Conservation (phyloP, 176 grass and related monocot genomes). For the Phyllostachys edulis region DNA sequence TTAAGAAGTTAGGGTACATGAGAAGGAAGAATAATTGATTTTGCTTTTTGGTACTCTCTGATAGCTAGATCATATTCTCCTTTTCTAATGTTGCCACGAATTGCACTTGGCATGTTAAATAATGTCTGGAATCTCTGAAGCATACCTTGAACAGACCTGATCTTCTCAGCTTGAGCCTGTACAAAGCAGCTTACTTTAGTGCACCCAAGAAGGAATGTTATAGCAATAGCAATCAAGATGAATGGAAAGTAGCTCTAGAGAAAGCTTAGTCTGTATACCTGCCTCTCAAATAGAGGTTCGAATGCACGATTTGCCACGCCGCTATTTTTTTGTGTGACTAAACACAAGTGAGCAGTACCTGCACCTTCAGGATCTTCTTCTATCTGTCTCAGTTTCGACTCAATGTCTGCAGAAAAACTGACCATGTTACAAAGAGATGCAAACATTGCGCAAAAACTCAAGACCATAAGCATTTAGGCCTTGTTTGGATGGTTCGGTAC, state of each 20-base stretch:
- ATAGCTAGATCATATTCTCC: too few species aligned
- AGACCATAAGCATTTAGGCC: constrained; percentile 21
- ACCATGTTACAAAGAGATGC: constrained; percentile 28
- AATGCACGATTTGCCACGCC: constrained; percentile 85
- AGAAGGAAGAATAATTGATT: constrained; percentile 99
- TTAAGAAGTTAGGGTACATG: constrained; percentile 58
- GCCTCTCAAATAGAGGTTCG: constrained; percentile 96
- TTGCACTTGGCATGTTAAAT: too few species aligned
- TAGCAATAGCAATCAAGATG: neutral
- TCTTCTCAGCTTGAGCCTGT: too few species aligned
- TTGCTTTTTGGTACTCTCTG: too few species aligned
- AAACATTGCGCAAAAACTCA: constrained; percentile 16
- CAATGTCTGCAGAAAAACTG: constrained; percentile 62
- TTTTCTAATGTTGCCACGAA: too few species aligned
- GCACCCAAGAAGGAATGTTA: constrained; percentile 27
- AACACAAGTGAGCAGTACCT: constrained; percentile 80
- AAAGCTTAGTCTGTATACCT: constrained; percentile 62
- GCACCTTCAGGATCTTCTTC: constrained; percentile 99
- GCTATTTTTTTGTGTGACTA: constrained; percentile 88
- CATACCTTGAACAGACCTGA: too few species aligned
- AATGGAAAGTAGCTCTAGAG: constrained; percentile 16
- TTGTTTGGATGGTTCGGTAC: neutral
- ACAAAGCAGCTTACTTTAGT: constrained; percentile 28
- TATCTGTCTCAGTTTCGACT: constrained; percentile 95
- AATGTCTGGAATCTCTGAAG: too few species aligned